Conservation (phyloP, 1,284 basidiomycete species). For the Athelia psychrophila region DNA sequence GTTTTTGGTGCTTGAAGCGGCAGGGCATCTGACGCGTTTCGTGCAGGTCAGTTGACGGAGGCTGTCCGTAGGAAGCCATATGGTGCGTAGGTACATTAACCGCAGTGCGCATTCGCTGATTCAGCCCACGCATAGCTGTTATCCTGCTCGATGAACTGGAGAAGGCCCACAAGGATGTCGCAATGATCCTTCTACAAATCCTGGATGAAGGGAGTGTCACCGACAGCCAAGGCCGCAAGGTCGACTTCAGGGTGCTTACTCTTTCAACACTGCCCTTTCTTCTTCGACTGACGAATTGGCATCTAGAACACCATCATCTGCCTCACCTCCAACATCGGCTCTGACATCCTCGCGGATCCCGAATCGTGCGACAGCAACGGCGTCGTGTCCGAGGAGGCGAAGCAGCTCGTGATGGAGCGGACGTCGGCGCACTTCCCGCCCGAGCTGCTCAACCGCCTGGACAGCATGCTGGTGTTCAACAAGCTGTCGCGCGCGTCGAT, state of each 20-base stretch:
- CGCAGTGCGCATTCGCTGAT: neutral
- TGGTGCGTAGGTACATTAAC: constrained; percentile 39
- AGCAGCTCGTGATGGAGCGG: constrained; percentile 69
- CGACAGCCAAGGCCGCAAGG: constrained; percentile 77
- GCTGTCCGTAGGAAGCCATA: constrained; percentile 83
- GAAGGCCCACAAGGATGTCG: constrained; percentile 90
- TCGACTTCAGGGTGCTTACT: constrained; percentile 69
- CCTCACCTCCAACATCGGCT: constrained; percentile 53
- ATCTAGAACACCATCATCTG: constrained; percentile 82
- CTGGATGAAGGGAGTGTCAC: constrained; percentile 91
- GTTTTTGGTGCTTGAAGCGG: neutral
- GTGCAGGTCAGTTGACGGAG: constrained; percentile 79
- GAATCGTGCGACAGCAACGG: constrained; percentile 68
- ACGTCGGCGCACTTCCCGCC: constrained; percentile 85
- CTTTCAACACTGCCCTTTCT: neutral
- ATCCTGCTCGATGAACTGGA: constrained; percentile 87
- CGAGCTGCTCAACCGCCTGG: constrained; percentile 87
- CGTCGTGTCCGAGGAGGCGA: constrained; percentile 61
- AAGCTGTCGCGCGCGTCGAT: constrained; percentile 77
- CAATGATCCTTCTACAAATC: constrained; percentile 90
- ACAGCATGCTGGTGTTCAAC: constrained; percentile 89
- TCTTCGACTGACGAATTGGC: neutral
- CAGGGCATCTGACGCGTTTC: neutral
- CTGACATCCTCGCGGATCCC: constrained; percentile 73
- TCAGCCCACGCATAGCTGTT: constrained; percentile 49